A percentile compares a stretch with the other conserved stretches of the same genome.
Conservation (phyloP, 495 filamentous ascomycete genomes). For the Pseudevernia furfuracea region DNA sequence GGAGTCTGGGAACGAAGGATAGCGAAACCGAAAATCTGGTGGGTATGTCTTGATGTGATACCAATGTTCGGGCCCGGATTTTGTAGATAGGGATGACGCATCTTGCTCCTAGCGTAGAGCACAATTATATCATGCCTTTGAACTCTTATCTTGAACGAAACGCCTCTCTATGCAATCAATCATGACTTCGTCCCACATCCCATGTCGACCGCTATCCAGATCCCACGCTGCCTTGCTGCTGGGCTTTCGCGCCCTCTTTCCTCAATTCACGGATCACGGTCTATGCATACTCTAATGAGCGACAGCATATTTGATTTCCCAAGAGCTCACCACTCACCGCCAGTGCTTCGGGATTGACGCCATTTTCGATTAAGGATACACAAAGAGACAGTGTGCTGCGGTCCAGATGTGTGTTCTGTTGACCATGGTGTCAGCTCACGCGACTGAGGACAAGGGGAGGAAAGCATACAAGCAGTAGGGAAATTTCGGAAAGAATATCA, state of each 20-base stretch:
- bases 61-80: background rate
- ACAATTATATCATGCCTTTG: background rate
- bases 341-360: constrained; percentile 89
- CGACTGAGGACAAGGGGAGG: constrained; percentile 11
- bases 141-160: background rate
- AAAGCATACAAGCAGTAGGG: constrained; percentile 66
- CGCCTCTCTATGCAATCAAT: background rate
- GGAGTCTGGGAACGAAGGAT: constrained; percentile 37
- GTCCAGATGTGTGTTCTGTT: constrained; percentile 85
- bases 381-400: constrained; percentile 85
- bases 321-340: constrained; percentile 55
- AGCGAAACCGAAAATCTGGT: constrained; percentile 38
- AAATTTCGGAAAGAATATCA: constrained; percentile 92
- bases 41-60: constrained; percentile 27
- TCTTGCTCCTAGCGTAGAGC: background rate
- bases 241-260: constrained; percentile 43
- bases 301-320: background rate
- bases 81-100: constrained; percentile 9
- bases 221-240: constrained; percentile 7
- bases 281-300: constrained; percentile 34
- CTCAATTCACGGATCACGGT: constrained; percentile 65
- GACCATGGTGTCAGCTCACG: constrained; percentile 9
- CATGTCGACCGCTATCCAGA: constrained; percentile 1
- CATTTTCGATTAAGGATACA: constrained; percentile 94
- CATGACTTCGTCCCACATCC: background rate